These are phyloP conservation scores for Aegilops longissima DNA, from an alignment of 176 grass and related monocot genomes.

Conservation along the genomic window DNA sequence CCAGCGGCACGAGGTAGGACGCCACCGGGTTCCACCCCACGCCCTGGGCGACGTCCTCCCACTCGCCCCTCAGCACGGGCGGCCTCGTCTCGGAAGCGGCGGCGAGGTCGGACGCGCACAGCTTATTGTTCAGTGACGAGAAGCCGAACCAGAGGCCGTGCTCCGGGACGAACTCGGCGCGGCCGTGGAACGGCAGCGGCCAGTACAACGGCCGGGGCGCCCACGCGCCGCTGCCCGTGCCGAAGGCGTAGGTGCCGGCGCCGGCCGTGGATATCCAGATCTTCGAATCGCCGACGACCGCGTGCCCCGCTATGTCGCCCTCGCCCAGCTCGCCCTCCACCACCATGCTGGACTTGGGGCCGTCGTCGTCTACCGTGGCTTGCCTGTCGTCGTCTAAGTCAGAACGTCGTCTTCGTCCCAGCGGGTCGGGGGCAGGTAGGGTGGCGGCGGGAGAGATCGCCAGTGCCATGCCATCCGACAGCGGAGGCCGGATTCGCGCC, in stretches of 20 bases:
- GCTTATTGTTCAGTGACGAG: neutral
- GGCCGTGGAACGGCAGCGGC: neutral
- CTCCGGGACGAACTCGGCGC: neutral
- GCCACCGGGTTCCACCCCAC: neutral
- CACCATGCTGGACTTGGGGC: neutral
- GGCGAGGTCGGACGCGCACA: neutral
- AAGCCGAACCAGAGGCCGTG: constrained; percentile 1
- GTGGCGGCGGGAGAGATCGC: neutral
- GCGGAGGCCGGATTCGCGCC: neutral
- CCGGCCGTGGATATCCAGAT: neutral
- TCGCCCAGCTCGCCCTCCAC: neutral
- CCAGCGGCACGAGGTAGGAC: neutral
- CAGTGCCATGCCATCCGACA: neutral
- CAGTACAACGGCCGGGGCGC: neutral
- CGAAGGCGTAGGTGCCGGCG: neutral
- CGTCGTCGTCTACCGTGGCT: neutral
- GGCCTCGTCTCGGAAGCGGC: neutral
- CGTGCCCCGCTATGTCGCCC: neutral
- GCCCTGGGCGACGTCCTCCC: neutral
- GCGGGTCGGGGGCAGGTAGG: neutral
- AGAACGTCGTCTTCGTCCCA: neutral
- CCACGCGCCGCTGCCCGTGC: neutral
- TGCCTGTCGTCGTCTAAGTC: neutral
- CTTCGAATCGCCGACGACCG: neutral
- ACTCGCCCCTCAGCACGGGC: neutral